Conservation (phyloP, 2,329 filamentous ascomycete species). For the Trichoderma guizhouense region DNA sequence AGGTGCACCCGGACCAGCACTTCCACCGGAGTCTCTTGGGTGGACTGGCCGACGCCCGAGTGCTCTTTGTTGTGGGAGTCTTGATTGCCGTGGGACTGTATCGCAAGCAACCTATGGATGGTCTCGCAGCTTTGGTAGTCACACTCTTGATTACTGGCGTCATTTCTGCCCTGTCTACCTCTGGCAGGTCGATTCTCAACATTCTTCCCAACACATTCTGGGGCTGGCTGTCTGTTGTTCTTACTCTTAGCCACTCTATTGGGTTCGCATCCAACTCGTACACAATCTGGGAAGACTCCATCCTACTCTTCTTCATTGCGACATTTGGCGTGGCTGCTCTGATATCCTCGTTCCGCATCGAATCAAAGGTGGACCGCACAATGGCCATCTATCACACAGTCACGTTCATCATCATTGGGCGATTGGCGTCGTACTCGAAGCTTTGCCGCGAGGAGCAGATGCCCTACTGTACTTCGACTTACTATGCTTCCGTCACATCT, state of each 20-base stretch:
- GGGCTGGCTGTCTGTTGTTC: constrained; percentile 80
- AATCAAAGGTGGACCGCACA: constrained; percentile 62
- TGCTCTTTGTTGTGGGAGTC: constrained; percentile 31
- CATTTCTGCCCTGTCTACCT: constrained; percentile 40
- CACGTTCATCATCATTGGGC: constrained; percentile 74
- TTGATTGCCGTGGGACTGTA: constrained; percentile 32
- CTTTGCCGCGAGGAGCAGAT: constrained; percentile 98
- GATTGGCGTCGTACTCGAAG: constrained; percentile 80
- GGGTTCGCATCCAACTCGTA: constrained; percentile 98
- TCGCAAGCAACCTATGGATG: constrained; percentile 32
- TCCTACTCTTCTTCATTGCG: constrained; percentile 83
- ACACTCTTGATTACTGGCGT: constrained; percentile 41
- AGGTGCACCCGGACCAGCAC: constrained; percentile 39
- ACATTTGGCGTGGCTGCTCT: constrained; percentile 80
- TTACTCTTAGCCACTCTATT: constrained; percentile 82
- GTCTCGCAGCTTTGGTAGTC: constrained; percentile 39
- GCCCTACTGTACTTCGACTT: constrained; percentile 92
- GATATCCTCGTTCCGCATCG: constrained; percentile 71
- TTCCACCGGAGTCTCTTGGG: constrained; percentile 35
- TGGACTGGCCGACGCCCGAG: constrained; percentile 35
- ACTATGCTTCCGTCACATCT: constrained; percentile 86
- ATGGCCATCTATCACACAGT: constrained; percentile 82
- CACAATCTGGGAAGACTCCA: constrained; percentile 98
- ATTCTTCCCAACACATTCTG: constrained; percentile 73
- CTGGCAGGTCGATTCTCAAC: constrained; percentile 45